A percentile compares a stretch with the other conserved stretches of the same genome.
phyloP scores from a whole-genome alignment of 2,329 filamentous ascomycete species.

The Diplodia mutila region DNA sequence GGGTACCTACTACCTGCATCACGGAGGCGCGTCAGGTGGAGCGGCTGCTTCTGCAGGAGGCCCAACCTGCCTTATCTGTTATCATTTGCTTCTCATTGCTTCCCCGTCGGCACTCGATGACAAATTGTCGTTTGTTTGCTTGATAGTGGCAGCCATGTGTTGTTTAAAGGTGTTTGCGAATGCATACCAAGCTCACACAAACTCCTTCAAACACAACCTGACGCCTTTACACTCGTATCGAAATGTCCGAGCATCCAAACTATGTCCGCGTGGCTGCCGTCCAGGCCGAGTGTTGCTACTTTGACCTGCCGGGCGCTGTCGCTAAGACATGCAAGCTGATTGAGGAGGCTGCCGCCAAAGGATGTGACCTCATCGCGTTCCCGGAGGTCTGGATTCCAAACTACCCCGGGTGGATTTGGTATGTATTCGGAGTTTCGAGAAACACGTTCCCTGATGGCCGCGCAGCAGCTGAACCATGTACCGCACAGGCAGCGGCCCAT shows the following conservation, averaged over 20 bases:
- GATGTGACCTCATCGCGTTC: slow-evolving; percentile 58
- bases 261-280: slow-evolving; percentile 51
- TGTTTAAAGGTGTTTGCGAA: too few species aligned
- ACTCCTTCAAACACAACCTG: too few species aligned
- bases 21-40: slow-evolving; percentile 70
- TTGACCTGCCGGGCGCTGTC: slow-evolving; percentile 60
- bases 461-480: not conserved
- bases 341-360: slow-evolving; percentile 56
- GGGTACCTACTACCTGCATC: too few species aligned
- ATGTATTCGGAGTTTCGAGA: slow-evolving; percentile 23
- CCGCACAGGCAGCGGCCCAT: slow-evolving; percentile 45
- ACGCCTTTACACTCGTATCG: not conserved
- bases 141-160: too few species aligned
- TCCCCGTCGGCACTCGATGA: too few species aligned
- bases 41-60: slow-evolving; percentile 58
- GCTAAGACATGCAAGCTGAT: slow-evolving; percentile 63
- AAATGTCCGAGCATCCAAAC: slow-evolving; percentile 3
- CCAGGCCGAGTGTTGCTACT: slow-evolving; percentile 64
- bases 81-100: too few species aligned
- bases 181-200: too few species aligned
- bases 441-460: not conserved
- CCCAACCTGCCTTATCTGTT: too few species aligned
- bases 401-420: slow-evolving; percentile 54
- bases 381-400: slow-evolving; percentile 53
- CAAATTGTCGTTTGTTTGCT: too few species aligned